A percentile compares a stretch with the other conserved stretches of the same genome.
phyloP scores from a whole-genome alignment of 768 basidiomycete species.

The Pholiota microspora region DNA sequence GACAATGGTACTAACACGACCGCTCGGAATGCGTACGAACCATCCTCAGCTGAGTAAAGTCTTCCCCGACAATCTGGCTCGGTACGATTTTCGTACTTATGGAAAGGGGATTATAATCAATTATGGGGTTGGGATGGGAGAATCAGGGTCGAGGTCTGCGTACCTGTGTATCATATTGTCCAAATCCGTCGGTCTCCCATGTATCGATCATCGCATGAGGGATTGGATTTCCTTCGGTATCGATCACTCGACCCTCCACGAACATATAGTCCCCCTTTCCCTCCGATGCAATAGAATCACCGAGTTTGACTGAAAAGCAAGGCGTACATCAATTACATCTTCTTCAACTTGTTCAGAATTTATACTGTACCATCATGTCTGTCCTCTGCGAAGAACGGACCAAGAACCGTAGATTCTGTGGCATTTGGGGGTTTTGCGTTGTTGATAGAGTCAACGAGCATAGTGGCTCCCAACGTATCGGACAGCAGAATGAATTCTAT shows the following conservation, averaged over 20 bases:
- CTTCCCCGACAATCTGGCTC: conserved; percentile 75
- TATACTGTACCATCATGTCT: conserved; percentile 58
- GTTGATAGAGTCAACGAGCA: conserved; percentile 74
- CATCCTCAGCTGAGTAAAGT: conserved; percentile 55
- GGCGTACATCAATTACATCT: not conserved
- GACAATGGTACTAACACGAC: conserved; percentile 44
- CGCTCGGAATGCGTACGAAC: conserved; percentile 68
- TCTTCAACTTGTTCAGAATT: not conserved
- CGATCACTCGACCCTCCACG: conserved; percentile 68
- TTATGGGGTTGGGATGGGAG: conserved; percentile 21
- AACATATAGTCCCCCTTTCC: conserved; percentile 85
- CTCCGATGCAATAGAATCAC: conserved; percentile 81
- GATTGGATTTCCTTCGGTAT: conserved; percentile 65
- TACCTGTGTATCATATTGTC: conserved; percentile 42
- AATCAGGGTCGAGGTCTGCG: not conserved
- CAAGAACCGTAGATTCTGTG: conserved; percentile 76
- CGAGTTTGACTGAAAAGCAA: conserved; percentile 57
- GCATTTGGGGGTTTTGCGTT: conserved; percentile 59
- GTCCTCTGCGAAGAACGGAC: conserved; percentile 82
- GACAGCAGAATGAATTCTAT: conserved; percentile 85
- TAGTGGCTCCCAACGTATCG: conserved; percentile 75
- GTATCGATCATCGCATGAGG: conserved; percentile 69
- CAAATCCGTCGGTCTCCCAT: conserved; percentile 77
- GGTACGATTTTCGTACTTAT: conserved; percentile 50
- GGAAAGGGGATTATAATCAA: conserved; percentile 28